Evolutionary conservation across 768 basidiomycete species (phyloP).

Genomic region (Ramaria sp.): DNA sequence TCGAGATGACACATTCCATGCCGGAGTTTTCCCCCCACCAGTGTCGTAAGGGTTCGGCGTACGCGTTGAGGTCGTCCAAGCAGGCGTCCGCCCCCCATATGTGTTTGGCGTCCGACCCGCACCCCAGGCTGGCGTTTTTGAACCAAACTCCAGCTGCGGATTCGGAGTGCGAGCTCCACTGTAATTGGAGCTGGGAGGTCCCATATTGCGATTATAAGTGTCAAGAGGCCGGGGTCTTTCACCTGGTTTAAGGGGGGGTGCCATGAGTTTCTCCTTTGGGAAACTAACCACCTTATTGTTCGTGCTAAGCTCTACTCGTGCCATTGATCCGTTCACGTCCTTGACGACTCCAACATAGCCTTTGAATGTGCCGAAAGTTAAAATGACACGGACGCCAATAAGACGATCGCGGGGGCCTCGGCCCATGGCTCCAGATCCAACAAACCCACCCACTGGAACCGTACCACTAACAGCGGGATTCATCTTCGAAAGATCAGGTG

Average conservation of each 20-base stretch:
- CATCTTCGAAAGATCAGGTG: slow-evolving; percentile 77
- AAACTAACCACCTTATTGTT: slow-evolving; percentile 85
- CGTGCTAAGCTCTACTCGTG: slow-evolving; percentile 83
- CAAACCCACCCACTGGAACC: slow-evolving; percentile 60
- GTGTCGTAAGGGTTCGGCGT: slow-evolving; percentile 60
- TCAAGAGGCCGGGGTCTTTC: slow-evolving; percentile 28
- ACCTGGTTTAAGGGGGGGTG: too few relatives aligned
- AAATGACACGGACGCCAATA: slow-evolving; percentile 66
- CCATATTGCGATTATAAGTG: slow-evolving; percentile 15
- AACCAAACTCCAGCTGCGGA: slow-evolving; percentile 23
- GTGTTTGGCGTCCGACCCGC: slow-evolving; percentile 55
- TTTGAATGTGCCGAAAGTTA: slow-evolving; percentile 84
- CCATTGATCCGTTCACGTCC: slow-evolving; percentile 81
- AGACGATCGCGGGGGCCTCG: slow-evolving; percentile 75
- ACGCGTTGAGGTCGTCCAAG: slow-evolving; percentile 29
- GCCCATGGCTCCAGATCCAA: slow-evolving; percentile 65
- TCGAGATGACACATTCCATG: slow-evolving; percentile 36
- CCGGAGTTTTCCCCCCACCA: slow-evolving; percentile 40
- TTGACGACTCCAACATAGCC: slow-evolving; percentile 88
- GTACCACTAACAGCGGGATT: slow-evolving; percentile 64
- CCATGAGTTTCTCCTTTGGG: slow-evolving; percentile 63
- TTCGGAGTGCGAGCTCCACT: slow-evolving; percentile 30
- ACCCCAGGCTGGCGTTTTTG: slow-evolving; percentile 27
- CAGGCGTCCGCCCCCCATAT: slow-evolving; percentile 57
- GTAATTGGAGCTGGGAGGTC: slow-evolving; percentile 8